phyloP scores from a whole-genome alignment of 176 grass and related monocot species.

The maize (Zea mays) region DNA sequence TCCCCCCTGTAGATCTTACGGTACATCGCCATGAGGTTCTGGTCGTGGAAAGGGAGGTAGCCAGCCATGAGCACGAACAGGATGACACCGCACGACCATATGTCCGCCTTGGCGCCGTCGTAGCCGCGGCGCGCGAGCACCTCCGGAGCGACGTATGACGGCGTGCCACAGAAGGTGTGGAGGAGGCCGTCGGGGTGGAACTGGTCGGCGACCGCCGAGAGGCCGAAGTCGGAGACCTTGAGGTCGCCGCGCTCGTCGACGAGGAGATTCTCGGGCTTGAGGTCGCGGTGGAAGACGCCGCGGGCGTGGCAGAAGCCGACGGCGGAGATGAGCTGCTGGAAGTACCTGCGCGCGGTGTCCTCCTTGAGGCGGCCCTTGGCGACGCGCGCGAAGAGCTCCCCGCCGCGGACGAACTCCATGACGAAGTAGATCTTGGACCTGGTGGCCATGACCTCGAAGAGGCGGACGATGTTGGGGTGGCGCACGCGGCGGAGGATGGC shows the following conservation, averaged over 20 bases:
- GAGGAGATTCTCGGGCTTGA: constrained; percentile 98
- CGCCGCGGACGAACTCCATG: constrained; percentile 91
- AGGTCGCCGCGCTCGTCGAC: constrained; percentile 80
- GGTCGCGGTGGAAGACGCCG: constrained; percentile 89
- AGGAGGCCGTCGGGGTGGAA: constrained; percentile 83
- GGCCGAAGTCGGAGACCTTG: constrained; percentile 97
- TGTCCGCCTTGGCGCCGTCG: constrained; percentile 84
- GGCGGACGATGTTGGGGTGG: constrained; percentile 86
- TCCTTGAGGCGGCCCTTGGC: constrained; percentile 92
- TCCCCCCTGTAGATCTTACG: constrained; percentile 91
- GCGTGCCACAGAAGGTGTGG: constrained; percentile 97
- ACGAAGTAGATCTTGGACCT: constrained; percentile 99
- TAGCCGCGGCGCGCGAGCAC: constrained; percentile 83
- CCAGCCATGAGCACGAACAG: constrained; percentile 96
- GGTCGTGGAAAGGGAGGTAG: constrained; percentile 90
- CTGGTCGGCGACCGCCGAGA: constrained; percentile 88
- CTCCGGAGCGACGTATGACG: constrained; percentile 88
- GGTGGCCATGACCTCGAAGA: constrained; percentile 97
- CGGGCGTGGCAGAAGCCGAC: constrained; percentile 95
- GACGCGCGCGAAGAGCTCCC: constrained; percentile 90
- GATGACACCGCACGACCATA: constrained; percentile 94
- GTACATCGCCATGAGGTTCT: constrained; percentile 95
- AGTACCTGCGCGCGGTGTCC: constrained; percentile 81
- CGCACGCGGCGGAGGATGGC: constrained; percentile 89
- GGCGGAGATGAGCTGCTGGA: constrained; percentile 87